Evolutionary conservation across 306 rosid genomes (phyloP).

Genomic region (Boehmeria nivea): DNA sequence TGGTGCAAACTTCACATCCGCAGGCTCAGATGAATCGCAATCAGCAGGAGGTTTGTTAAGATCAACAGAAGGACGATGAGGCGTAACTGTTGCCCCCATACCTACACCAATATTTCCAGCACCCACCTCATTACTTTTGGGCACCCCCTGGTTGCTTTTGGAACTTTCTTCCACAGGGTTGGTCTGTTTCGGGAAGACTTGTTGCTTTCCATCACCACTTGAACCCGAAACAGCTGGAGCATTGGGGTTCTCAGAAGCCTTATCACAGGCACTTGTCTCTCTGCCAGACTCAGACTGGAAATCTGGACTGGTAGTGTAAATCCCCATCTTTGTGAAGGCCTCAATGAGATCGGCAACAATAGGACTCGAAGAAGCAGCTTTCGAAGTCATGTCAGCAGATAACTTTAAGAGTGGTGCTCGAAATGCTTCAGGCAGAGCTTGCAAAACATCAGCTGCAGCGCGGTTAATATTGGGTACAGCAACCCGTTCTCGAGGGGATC

Average conservation of each 20-base stretch:
- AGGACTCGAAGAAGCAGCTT: conserved; percentile 41
- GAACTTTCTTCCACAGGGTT: conserved; percentile 20
- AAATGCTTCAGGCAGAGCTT: conserved; percentile 49
- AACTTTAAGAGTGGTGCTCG: conserved; percentile 34
- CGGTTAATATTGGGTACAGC: conserved; percentile 11
- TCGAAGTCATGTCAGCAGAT: conserved; percentile 33
- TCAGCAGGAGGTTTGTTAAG: conserved; percentile 46
- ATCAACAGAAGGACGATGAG: conserved; percentile 35
- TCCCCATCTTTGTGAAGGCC: conserved; percentile 31
- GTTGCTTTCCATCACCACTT: conserved; percentile 13
- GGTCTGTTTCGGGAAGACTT: conserved; percentile 12
- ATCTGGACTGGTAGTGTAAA: conserved; percentile 23
- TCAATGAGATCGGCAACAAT: conserved; percentile 39
- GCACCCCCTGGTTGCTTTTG: conserved; percentile 22
- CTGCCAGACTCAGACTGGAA: conserved; percentile 26
- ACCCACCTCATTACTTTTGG: conserved; percentile 1
- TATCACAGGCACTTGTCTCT: conserved; percentile 23
- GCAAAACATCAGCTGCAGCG: conserved; percentile 32
- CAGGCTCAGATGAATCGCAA: conserved; percentile 17
- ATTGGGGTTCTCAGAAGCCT: conserved; percentile 16
- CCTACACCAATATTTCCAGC: conserved; percentile 24
- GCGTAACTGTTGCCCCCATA: conserved; percentile 8
- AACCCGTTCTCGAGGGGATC: conserved; percentile 21
- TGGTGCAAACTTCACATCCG: conserved; percentile 12
- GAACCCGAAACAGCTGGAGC: conserved; percentile 19